phyloP scores from a whole-genome alignment of 371 early-diverging fungal genomes.

The Smittium mucronatum region DNA sequence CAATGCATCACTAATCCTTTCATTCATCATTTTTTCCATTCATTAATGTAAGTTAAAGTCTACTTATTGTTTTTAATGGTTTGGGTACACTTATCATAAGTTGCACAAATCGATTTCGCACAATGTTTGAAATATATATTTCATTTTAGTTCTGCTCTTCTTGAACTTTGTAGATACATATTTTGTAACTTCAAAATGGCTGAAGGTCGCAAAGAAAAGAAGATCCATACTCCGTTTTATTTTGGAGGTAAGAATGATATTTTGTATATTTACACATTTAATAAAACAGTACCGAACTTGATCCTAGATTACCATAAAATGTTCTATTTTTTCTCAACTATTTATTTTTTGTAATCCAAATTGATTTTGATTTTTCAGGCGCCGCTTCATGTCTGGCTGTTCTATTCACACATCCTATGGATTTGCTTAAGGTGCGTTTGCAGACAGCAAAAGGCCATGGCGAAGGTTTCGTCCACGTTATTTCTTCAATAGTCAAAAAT shows the following conservation, averaged over 20 bases:
- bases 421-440: slow-evolving; percentile 71
- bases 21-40: no score
- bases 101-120: no score
- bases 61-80: no score
- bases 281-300: no score
- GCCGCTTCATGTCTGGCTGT: slow-evolving; percentile 47
- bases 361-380: slow-evolving; percentile 26
- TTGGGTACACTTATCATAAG: no score
- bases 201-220: not conserved
- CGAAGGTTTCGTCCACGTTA: slow-evolving; percentile 35
- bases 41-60: no score
- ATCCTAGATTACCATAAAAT: not conserved
- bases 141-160: no score
- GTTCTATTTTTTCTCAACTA: not conserved
- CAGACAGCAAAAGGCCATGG: slow-evolving; percentile 51
- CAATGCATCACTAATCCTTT: no score
- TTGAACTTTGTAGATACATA: no score
- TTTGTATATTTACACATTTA: not conserved
- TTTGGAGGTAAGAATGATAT: not conserved
- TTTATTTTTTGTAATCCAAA: not conserved
- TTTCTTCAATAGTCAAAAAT: slow-evolving; percentile 34
- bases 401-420: slow-evolving; percentile 64
- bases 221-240: slow-evolving; percentile 7
- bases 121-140: no score
- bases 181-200: not conserved